phyloP scores from a whole-genome alignment of 768 basidiomycete genomes.

The Artomyces pyxidatus region DNA sequence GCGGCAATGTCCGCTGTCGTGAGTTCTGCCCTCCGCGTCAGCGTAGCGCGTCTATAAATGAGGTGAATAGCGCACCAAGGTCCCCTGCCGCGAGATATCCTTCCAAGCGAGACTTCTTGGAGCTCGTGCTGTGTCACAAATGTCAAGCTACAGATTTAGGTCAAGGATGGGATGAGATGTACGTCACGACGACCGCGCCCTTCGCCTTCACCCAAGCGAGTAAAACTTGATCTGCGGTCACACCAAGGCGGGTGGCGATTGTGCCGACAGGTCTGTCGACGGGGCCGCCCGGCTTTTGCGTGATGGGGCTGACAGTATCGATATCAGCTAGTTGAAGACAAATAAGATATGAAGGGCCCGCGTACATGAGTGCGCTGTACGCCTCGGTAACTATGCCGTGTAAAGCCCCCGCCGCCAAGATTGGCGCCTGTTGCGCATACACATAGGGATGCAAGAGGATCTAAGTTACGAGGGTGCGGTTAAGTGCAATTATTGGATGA shows the following conservation, averaged over 20 bases:
- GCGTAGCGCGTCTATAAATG: background rate
- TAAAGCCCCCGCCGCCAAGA: conserved; percentile 48
- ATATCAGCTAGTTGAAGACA: too few relatives aligned
- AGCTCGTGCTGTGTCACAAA: conserved; percentile 40
- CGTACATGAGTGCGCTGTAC: conserved; percentile 60
- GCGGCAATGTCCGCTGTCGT: conserved; percentile 41
- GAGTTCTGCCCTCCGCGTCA: conserved; percentile 30
- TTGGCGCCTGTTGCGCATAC: conserved; percentile 39
- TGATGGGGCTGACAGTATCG: conserved; percentile 44
- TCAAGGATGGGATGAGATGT: conserved; percentile 8
- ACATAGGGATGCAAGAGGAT: conserved; percentile 70
- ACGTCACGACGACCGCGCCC: conserved; percentile 60
- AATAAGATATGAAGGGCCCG: background rate
- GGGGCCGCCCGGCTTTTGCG: conserved; percentile 49
- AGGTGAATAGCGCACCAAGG: conserved; percentile 33
- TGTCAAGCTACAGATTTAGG: background rate
- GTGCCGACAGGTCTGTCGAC: conserved; percentile 49
- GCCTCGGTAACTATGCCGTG: conserved; percentile 64
- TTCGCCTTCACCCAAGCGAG: conserved; percentile 69
- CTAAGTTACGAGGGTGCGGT: conserved; percentile 24
- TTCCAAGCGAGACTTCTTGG: conserved; percentile 55
- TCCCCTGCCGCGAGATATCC: conserved; percentile 65
- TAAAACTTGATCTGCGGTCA: conserved; percentile 57
- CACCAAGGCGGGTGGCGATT: conserved; percentile 43
- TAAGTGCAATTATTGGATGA: background rate